Base-by-base conservation (phyloP, 2,329 filamentous ascomycete species). In the Fusarium sp. region DNA sequence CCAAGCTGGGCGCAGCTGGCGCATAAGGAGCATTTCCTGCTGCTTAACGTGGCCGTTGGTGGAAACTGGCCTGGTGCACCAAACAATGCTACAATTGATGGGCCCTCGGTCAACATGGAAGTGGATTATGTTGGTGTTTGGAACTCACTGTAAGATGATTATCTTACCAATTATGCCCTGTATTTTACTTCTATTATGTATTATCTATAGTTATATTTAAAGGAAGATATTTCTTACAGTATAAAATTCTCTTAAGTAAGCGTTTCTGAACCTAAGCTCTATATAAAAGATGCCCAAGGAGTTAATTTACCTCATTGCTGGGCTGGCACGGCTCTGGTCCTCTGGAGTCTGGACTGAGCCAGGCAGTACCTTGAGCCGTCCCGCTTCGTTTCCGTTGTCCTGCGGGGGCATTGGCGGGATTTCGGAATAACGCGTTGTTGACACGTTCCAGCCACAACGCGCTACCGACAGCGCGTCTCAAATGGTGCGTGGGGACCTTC, bases 401-500 rank as follows among this genome's bases (percentile, higher is more conserved):
- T 8, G 30, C 32, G 10, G 13, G 39, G 20, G 18, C 36, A 20
- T 28, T 22, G 41, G 24, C 38, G 58, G 60, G 60, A 63, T 63
- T 63, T 63, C 60, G 41, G 50, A 56, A 57, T 10, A 22, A 39
- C 30, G 47, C 30, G 38, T 47, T 47, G 26, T 28, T 14, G 30
- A 47, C 39, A 24, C 22, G 17, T 3, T 15, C 8, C 17, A 51
- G n/a, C 6, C 22, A 35, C 8, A 36, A 35, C n/a, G 17, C 30
- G 48, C 48, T 35, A 24, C 22, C 10, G 9, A 22, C 10, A 14
- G 4, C 42, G 39, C 48, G 30, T 38, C 20, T n/a, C 32, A 28
- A 36, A 38, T 69, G 45, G 60, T 66, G 54, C 41, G 41, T 58
- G 60, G 65, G 67, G 56, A 48, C n/a, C 28, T 4, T 55, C 35